A percentile compares a stretch with the other conserved stretches of the same genome.
These are phyloP conservation scores for Penicillium vulpinum DNA, from an alignment of 2,329 filamentous ascomycete species.

Conservation along the genomic window DNA sequence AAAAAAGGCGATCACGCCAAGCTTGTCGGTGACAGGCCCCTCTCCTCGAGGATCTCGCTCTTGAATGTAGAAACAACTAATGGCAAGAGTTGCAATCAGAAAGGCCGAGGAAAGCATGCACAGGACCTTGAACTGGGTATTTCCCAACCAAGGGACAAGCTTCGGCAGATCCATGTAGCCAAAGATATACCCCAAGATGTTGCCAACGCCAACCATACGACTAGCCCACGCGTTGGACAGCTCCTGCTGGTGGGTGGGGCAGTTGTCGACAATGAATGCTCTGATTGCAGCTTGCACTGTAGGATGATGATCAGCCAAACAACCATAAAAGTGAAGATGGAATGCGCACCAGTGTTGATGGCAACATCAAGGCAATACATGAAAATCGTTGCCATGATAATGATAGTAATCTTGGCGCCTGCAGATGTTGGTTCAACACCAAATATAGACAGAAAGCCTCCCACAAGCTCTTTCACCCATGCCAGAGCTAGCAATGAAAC, in stretches of 20 bases:
- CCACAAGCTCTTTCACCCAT: constrained; percentile 73
- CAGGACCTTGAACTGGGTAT: constrained; percentile 89
- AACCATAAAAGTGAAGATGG: not conserved
- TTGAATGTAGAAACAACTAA: constrained; percentile 68
- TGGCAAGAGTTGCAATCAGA: constrained; percentile 66
- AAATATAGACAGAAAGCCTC: constrained; percentile 67
- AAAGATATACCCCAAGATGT: constrained; percentile 85
- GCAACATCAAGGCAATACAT: constrained; percentile 92
- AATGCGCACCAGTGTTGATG: constrained; percentile 75
- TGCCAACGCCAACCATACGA: constrained; percentile 80
- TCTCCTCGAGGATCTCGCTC: constrained; percentile 81
- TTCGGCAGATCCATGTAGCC: constrained; percentile 79
- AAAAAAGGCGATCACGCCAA: constrained; percentile 77
- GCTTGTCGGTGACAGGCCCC: constrained; percentile 58
- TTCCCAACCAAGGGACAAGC: constrained; percentile 75
- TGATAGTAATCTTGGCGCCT: constrained; percentile 65
- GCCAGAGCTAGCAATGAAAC: constrained; percentile 68
- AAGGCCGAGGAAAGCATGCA: constrained; percentile 79
- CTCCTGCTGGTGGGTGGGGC: constrained; percentile 90
- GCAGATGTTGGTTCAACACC: constrained; percentile 66
- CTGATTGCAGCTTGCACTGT: constrained; percentile 70
- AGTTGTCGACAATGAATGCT: constrained; percentile 85
- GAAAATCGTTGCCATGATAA: constrained; percentile 77
- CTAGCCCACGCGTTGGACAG: constrained; percentile 93
- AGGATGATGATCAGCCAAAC: constrained; percentile 6